Evolutionary conservation across 768 basidiomycete genomes (phyloP).

Genomic region (Austroboletus festivus): DNA sequence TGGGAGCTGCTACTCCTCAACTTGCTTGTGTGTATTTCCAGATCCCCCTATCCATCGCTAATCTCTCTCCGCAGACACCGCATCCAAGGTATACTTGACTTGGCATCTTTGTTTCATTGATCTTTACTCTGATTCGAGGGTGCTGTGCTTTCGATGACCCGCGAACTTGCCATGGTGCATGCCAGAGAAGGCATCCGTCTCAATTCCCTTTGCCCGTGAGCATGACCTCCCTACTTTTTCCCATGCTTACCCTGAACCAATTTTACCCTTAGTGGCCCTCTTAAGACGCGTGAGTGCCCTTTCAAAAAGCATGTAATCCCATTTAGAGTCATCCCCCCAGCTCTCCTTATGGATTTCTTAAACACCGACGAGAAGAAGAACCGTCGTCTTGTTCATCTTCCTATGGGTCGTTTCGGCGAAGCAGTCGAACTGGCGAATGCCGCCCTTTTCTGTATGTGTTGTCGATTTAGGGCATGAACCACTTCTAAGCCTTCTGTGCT

Average conservation of each 20-base stretch:
- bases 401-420: constrained; percentile 97
- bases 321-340: constrained; percentile 36
- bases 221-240: constrained; percentile 8
- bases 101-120: constrained; percentile 1
- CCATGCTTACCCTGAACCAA: constrained; percentile 3
- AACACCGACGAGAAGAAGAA: constrained; percentile 94
- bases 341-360: constrained; percentile 97
- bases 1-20: constrained; percentile 97
- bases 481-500: constrained; percentile 2
- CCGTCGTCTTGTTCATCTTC: constrained; percentile 84
- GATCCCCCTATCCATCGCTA: not conserved
- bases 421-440: constrained; percentile 92
- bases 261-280: constrained; percentile 64
- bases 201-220: constrained; percentile 95
- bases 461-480: constrained; percentile 1
- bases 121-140: constrained; percentile 47
- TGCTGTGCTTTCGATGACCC: constrained; percentile 97
- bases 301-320: not conserved
- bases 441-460: constrained; percentile 87
- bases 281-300: constrained; percentile 80
- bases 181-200: constrained; percentile 95
- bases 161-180: constrained; percentile 97
- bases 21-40: constrained; percentile 67
- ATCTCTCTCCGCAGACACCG: constrained; percentile 63
- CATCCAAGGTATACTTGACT: constrained; percentile 66